Evolutionary conservation across 31 red algal species (phyloP).

Genomic region (Asparagopsis taxiformis): DNA sequence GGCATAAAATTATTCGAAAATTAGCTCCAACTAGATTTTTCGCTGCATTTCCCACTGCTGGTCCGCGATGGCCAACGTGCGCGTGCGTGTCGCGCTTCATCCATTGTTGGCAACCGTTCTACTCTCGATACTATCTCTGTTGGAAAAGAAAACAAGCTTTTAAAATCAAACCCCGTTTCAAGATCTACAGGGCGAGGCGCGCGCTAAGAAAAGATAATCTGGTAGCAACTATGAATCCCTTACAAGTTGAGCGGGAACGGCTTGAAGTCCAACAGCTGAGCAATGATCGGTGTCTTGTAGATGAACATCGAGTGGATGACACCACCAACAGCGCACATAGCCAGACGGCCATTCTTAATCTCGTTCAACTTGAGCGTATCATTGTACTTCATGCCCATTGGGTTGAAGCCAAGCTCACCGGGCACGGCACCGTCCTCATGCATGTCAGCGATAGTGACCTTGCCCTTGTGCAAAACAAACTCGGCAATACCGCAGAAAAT

Average conservation of each 20-base stretch:
- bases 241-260: slow-evolving; percentile 46
- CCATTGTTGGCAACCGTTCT: too few species aligned
- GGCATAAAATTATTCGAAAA: too few species aligned
- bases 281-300: slow-evolving; percentile 71
- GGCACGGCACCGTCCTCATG: slow-evolving; percentile 77
- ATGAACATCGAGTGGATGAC: slow-evolving; percentile 88
- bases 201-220: too few species aligned
- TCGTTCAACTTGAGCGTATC: slow-evolving; percentile 63
- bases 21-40: too few species aligned
- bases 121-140: too few species aligned
- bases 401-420: slow-evolving; percentile 92
- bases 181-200: too few species aligned
- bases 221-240: not conserved
- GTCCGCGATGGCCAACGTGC: too few species aligned
- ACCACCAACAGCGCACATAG: slow-evolving; percentile 90
- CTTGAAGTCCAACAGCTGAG: slow-evolving; percentile 56
- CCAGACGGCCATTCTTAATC: too few species aligned
- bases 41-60: too few species aligned
- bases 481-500: slow-evolving; percentile 75
- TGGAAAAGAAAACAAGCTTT: too few species aligned
- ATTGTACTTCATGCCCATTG: slow-evolving; percentile 50
- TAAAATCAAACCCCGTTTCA: too few species aligned
- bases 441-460: slow-evolving; percentile 60
- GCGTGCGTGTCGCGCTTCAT: too few species aligned
- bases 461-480: slow-evolving; percentile 77